A percentile compares a stretch with the other conserved stretches of the same genome.
Evolutionary conservation across 495 filamentous ascomycete species (phyloP).

Genomic region (Penicillium subrubescens): DNA sequence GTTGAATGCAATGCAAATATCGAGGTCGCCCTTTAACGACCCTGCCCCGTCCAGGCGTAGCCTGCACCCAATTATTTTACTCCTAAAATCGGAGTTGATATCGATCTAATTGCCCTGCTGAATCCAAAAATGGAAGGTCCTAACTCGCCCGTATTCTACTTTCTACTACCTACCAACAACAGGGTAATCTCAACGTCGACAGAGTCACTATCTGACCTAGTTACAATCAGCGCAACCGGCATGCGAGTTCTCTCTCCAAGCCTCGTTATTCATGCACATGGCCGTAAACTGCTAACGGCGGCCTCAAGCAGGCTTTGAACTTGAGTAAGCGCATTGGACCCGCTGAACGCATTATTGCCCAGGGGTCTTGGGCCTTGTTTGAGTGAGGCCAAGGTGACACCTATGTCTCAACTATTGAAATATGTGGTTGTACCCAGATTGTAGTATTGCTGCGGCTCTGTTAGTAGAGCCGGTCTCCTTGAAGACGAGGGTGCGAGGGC

Average conservation of each 20-base stretch:
- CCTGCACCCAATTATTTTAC: slow-evolving; percentile 6
- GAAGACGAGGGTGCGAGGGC: slow-evolving; percentile 67
- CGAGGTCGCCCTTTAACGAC: neutral
- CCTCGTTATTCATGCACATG: slow-evolving; percentile 55
- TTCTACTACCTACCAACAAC: slow-evolving; percentile 51
- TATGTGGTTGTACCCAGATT: slow-evolving; percentile 54
- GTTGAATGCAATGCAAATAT: neutral
- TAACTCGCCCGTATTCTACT: slow-evolving; percentile 57
- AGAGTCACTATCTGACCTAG: slow-evolving; percentile 3
- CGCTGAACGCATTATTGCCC: slow-evolving; percentile 31
- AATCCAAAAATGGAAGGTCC: slow-evolving; percentile 24
- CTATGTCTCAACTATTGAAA: slow-evolving; percentile 50
- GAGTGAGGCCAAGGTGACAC: slow-evolving; percentile 48
- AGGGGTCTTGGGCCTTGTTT: slow-evolving; percentile 38
- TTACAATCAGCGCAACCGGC: slow-evolving; percentile 15
- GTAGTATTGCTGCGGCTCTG: slow-evolving; percentile 52
- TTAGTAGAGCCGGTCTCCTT: slow-evolving; percentile 72
- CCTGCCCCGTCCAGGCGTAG: slow-evolving; percentile 4
- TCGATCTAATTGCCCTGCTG: neutral
- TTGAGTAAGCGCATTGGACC: slow-evolving; percentile 44
- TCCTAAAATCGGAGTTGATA: slow-evolving; percentile 9
- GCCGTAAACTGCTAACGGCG: slow-evolving; percentile 49
- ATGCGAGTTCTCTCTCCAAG: slow-evolving; percentile 44
- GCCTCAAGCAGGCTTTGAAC: slow-evolving; percentile 42
- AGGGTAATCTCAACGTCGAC: slow-evolving; percentile 20